Base-by-base conservation (phyloP, 2,329 filamentous ascomycete species). In the Clarireedia hainanense region DNA sequence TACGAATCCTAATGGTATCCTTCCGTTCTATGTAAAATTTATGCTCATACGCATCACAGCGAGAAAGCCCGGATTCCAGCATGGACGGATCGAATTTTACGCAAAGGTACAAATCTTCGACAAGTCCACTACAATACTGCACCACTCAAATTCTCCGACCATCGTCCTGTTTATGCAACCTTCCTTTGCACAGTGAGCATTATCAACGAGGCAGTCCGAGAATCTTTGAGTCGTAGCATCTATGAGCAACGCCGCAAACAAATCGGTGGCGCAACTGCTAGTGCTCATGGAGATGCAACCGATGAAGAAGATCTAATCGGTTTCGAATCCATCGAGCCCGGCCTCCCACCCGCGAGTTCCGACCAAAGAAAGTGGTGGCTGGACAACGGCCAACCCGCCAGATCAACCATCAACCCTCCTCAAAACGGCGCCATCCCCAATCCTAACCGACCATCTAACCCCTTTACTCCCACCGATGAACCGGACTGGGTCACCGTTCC, bases 31-130 rank as follows among this genome's bases (percentile, higher is more conserved):
- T 34, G 30, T 34, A 34, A 34, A 34, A 34, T 34, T 27, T 5
- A 15, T 30, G 52, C 70, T 75, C 57, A 78, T 61, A 36, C 17
- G 14, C n/a, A 4, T n/a, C 47, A 14, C 50, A 88, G 85, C 49
- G 92, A 97, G 67, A 99, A 99, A 70, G 84, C 86, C 54, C 85
- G 94, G 15, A 96, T 97, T 60, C 94, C 94, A 2, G 94, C 94
- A 0, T 99, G 94, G 94, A 96, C 91, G 58, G 94, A 99, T 71
- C 88, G 94, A 39, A 88, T 99, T 47, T 74, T 99, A 7, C 86
- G 89, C 57, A 95, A 91, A 73, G 94, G 94, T 6, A 75, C 81
- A 58, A 91, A 90, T 63, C 79, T 99, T 37, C 84, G 85, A 43
- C 94, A 97, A 69, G 76, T 88, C 10, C 80, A 88, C 34, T 99